Base-by-base conservation (phyloP, 1,284 basidiomycete genomes). In the Pseudozyma hubeiensis region DNA sequence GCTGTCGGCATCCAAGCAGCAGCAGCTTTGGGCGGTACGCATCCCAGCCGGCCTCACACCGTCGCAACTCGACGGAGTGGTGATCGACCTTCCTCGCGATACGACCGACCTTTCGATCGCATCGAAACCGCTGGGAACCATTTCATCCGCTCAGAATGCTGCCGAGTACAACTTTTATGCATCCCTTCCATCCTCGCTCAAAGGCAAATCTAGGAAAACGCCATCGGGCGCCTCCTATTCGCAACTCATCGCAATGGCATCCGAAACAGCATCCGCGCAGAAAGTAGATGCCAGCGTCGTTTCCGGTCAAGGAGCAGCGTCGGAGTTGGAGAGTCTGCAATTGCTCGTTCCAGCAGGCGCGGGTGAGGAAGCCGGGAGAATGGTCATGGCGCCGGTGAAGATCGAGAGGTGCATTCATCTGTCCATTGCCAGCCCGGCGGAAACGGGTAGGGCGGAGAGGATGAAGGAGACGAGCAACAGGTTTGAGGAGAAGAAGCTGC, bases 211-310 rank as follows among this genome's bases (percentile, higher is more conserved):
- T 8, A 65, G 55, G 19, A 70, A 64, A 34, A 10, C 53, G 5
- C 55, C 56, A 10, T 41, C 61, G 8, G 56, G 47, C 30, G 65
- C 61, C 24, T 24, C 24, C 7, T 56, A 68, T 17, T 76, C 78
- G 17, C 78, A 80, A 46, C 64, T 80, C 8, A 78, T 80, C 40
- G 61, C 67, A 4, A 80, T 80, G 76, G 75, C 78, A 2, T 75
- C 69, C 5, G 53, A 61, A 24, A 47, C 14, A 1, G 50, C 46
- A 19, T 24, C 57, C 24, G 52, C 49, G 31, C 17, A 44, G 7
- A 24, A 8, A 10, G 66, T 45, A 52, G 57, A 60, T 19, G 63
- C 64, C 13, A 46, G 55, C n/a, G 14, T 67, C 11, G 59, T 59
- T 9, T 47, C 53, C 1, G 54, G 56, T 14, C 56, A 64, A 6